Evolutionary conservation across 1,284 basidiomycete species (phyloP).

Genomic region (Porogramme epimiltina): DNA sequence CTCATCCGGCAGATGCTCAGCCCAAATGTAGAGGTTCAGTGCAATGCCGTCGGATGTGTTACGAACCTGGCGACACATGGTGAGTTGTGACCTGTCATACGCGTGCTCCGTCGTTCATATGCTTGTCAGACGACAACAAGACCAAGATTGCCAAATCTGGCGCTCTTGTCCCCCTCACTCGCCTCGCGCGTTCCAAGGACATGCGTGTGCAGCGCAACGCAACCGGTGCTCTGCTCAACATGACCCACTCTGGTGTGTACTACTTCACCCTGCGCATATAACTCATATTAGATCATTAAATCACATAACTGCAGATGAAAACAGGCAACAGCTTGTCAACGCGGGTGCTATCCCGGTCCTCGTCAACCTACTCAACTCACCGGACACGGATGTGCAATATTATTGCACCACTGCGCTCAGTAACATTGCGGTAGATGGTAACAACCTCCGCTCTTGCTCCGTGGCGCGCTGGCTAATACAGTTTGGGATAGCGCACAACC

Average conservation of each 20-base stretch:
- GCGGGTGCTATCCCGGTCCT: constrained; percentile 98
- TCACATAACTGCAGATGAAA: constrained; percentile 73
- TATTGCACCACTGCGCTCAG: constrained; percentile 99
- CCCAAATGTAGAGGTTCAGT: constrained; percentile 99
- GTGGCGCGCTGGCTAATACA: neutral
- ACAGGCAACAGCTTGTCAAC: constrained; percentile 97
- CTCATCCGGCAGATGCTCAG: constrained; percentile 99
- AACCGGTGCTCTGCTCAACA: constrained; percentile 96
- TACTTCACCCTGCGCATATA: constrained; percentile 6
- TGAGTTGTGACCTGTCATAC: constrained; percentile 38
- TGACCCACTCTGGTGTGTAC: constrained; percentile 93
- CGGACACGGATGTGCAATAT: constrained; percentile 99
- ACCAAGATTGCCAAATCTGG: constrained; percentile 99
- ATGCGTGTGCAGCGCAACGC: constrained; percentile 99
- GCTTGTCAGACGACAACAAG: constrained; percentile 91
- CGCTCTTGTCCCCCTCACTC: constrained; percentile 94
- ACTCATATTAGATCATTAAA: constrained; percentile 6
- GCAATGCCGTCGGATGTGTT: constrained; percentile 99
- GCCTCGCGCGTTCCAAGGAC: constrained; percentile 96
- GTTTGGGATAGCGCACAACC: constrained; percentile 71
- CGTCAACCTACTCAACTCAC: constrained; percentile 93
- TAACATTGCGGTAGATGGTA: constrained; percentile 97
- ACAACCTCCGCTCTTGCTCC: constrained; percentile 20
- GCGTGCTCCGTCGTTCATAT: neutral
- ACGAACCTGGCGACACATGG: constrained; percentile 99